Evolutionary conservation across 2,329 filamentous ascomycete genomes (phyloP), one percentile per base, ranked within the genome.

Genomic region (Hymenoscyphus occultus): DNA sequence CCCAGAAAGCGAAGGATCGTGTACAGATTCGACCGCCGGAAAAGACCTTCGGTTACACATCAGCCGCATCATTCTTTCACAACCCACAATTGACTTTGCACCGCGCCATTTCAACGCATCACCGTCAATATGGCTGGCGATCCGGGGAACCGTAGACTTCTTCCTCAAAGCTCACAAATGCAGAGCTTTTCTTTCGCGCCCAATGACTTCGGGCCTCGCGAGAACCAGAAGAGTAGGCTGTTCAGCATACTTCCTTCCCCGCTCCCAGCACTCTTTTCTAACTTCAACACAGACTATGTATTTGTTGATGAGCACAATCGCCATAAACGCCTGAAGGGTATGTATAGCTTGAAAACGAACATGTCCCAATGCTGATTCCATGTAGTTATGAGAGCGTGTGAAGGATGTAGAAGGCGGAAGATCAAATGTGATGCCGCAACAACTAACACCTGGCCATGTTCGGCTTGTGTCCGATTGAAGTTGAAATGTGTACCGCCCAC

Each of bases 271-370:
- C 10, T 22, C 39, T 42, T 60, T 60, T 67, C 77, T 80, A 71
- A 80, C 71, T 65, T 71, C 69, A 19, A 63, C 68, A 62, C 75
- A 96, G 93, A 97, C 78, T 98, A 97, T 90, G 95, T 98, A 73
- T 98, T 98, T 76, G 95, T 98, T 65, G 94, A 98, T 78, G 94
- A 98, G 78, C 95, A 98, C 79, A 98, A 98, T 81, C 90, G 95
- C 69, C 95, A 98, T 79, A 98, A 98, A 80, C 87, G 94, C 73
- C 82, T 98, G 69, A 98, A 98, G 84, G 92, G 92, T 95, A 85
- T 71, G 70, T 54, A 56, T 40, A 40, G 13, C 48, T n/a, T 59
- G 56, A 40, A 60, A 35, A 2, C 5, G 31, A 35, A 35, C 28
- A 56, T 32, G 12, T 56, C 42, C n/a, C 54, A 39, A 22, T 66